A percentile compares a stretch with the other conserved stretches of the same genome.
These are phyloP conservation scores for Leavenworthia alabamica DNA, from an alignment of 345 rosid genomes.

Conservation along the genomic window DNA sequence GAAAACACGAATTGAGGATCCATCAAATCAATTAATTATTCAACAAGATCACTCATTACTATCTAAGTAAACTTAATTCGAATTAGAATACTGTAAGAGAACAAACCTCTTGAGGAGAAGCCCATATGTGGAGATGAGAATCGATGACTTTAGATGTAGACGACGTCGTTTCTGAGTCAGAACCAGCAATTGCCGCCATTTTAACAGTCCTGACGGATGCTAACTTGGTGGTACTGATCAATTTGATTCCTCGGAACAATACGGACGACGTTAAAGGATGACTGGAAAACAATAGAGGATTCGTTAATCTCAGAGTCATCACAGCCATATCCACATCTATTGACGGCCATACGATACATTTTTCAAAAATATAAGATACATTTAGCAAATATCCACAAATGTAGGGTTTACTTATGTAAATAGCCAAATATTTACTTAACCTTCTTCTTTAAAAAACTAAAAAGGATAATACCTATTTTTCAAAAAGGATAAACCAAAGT, in stretches of 20 bases:
- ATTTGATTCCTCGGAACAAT: constrained; percentile 11
- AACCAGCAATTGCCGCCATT: constrained; percentile 46
- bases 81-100: not conserved
- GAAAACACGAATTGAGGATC: constrained; percentile 1
- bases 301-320: constrained; percentile 17
- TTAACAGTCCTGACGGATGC: constrained; percentile 28
- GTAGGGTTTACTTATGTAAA: not conserved
- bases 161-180: constrained; percentile 25
- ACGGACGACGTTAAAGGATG: not conserved
- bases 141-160: constrained; percentile 46
- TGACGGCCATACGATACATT: not conserved
- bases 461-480: too few relatives aligned
- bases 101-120: constrained; percentile 77
- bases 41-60: not conserved
- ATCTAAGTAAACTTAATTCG: not conserved
- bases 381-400: not conserved
- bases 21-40: not conserved
- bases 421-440: not conserved
- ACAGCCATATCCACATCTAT: constrained; percentile 15
- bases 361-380: not conserved
- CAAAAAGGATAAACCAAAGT: too few relatives aligned
- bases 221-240: not conserved
- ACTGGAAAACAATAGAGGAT: not conserved
- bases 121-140: constrained; percentile 93
- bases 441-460: too few relatives aligned